Percentiles rank a stretch among this genome's conserved stretches.
These are phyloP conservation scores for Trichoderma gamsii DNA, from an alignment of 495 filamentous ascomycete genomes.

Conservation along the genomic window DNA sequence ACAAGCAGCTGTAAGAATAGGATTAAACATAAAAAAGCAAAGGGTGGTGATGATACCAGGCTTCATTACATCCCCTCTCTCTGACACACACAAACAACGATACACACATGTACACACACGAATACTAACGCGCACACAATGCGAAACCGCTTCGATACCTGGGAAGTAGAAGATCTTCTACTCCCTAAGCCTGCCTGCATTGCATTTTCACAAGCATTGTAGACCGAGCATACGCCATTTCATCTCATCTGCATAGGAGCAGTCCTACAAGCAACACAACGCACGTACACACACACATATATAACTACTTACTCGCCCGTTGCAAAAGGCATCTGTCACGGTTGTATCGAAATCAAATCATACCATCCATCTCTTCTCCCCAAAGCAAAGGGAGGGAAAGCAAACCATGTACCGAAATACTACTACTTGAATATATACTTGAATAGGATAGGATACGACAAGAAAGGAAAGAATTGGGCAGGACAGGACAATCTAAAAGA, in stretches of 20 bases:
- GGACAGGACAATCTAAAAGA: background rate
- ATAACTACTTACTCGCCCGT: background rate
- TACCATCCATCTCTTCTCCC: no score
- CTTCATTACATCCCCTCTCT: no score
- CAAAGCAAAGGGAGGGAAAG: no score
- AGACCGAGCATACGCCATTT: background rate
- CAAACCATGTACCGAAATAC: no score
- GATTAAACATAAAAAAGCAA: background rate
- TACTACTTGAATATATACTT: background rate
- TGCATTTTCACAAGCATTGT: background rate
- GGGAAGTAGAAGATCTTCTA: no score
- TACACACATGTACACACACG: no score
- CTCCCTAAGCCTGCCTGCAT: no score
- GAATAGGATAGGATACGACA: background rate
- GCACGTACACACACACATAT: background rate
- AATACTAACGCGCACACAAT: no score
- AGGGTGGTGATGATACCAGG: background rate
- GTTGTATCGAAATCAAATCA: background rate
- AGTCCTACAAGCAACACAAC: background rate
- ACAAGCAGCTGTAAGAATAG: background rate
- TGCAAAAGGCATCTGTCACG: background rate
- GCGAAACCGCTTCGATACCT: no score
- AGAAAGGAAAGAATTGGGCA: background rate
- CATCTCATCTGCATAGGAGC: no score
- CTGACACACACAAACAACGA: no score